Conservation (phyloP, 2,329 filamentous ascomycete species). For the Zymoseptoria tritici region DNA sequence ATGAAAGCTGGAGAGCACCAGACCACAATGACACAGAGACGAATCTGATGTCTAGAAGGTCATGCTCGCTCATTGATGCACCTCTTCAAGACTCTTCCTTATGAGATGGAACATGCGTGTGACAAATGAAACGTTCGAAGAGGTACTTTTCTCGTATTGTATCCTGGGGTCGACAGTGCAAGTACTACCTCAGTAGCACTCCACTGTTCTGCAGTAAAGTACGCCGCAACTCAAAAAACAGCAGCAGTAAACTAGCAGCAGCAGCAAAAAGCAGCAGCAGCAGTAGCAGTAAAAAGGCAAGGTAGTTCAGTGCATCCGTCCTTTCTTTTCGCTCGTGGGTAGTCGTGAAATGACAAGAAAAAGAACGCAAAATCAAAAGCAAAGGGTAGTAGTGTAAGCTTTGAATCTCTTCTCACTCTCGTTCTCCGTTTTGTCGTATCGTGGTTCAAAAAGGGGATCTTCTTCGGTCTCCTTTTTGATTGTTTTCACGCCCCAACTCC, state of each 20-base stretch:
- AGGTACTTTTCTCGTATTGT: neutral
- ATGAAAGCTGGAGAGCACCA: no score
- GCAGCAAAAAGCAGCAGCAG: neutral
- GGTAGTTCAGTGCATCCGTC: neutral
- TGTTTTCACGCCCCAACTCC: constrained; percentile 26
- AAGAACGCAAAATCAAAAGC: constrained; percentile 21
- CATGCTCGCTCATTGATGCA: no score
- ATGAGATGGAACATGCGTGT: neutral
- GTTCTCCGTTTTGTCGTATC: neutral
- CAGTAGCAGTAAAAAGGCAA: neutral
- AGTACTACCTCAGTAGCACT: no score
- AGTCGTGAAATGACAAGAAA: constrained; percentile 11
- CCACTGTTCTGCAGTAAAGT: no score
- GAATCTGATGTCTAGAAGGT: no score
- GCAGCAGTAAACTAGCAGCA: neutral
- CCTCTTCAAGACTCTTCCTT: neutral
- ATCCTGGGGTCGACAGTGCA: neutral
- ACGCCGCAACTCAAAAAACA: no score
- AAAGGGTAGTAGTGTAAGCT: constrained; percentile 20
- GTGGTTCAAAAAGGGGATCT: constrained; percentile 8
- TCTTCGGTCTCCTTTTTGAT: neutral
- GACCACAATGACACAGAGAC: no score
- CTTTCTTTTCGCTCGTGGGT: constrained; percentile 13
- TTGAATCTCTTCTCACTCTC: constrained; percentile 5
- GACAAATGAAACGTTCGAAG: neutral